Evolutionary conservation across 208 protist species (phyloP).

Genomic region (Novymonas esmeraldas): DNA sequence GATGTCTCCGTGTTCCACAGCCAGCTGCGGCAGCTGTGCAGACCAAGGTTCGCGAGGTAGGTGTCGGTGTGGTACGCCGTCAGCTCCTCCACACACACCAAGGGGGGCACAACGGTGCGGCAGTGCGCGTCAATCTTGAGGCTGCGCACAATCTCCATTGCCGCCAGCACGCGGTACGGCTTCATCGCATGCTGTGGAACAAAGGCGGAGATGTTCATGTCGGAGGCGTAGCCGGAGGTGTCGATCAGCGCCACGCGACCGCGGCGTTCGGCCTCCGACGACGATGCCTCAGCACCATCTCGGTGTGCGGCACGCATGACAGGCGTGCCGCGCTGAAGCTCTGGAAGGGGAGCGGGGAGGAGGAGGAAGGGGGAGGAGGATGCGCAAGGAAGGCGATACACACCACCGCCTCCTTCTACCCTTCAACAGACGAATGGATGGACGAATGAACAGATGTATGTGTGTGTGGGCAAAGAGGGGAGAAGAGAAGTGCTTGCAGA

Average conservation of each 20-base stretch:
- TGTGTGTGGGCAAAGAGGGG: no score
- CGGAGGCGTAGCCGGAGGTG: constrained; percentile 80
- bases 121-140: constrained; percentile 67
- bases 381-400: not conserved
- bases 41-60: constrained; percentile 83
- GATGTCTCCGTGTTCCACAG: constrained; percentile 83
- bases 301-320: not conserved
- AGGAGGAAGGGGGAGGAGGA: not conserved
- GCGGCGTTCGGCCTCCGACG: not conserved
- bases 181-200: constrained; percentile 92
- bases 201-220: constrained; percentile 86
- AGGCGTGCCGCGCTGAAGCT: not conserved
- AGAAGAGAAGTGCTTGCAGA: no score
- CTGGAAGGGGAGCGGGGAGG: not conserved
- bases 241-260: constrained; percentile 70
- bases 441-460: not conserved
- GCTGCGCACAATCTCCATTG: constrained; percentile 77
- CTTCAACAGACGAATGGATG: not conserved
- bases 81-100: constrained; percentile 71
- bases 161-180: constrained; percentile 82
- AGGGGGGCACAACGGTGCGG: constrained; percentile 73
- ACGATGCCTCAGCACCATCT: constrained; percentile 1
- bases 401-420: not conserved
- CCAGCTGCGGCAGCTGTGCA: constrained; percentile 85
- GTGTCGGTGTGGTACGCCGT: constrained; percentile 71